A percentile compares a stretch with the other conserved stretches of the same genome.
These are phyloP conservation scores for Rutstroemia sydowiana DNA, from an alignment of 2,329 filamentous ascomycete genomes.

Conservation along the genomic window DNA sequence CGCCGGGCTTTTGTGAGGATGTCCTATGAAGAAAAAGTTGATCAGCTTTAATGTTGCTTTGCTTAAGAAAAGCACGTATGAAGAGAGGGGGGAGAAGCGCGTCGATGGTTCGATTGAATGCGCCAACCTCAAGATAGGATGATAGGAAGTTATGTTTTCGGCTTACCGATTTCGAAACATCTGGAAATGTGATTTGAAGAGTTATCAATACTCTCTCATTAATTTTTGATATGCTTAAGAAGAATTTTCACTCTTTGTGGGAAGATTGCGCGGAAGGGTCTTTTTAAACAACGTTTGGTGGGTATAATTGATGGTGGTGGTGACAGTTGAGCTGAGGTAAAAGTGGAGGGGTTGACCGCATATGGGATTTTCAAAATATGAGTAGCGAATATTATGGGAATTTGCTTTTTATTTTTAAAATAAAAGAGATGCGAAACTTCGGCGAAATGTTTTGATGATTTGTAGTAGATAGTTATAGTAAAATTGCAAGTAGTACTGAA, in stretches of 20 bases:
- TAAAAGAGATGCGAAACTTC: too few relatives aligned
- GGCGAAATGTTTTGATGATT: too few relatives aligned
- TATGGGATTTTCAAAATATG: slow-evolving; percentile 2
- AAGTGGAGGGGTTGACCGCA: slow-evolving; percentile 2
- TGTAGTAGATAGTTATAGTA: too few relatives aligned
- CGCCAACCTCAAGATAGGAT: background rate
- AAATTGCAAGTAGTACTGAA: too few relatives aligned
- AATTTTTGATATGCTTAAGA: background rate
- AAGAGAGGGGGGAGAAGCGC: background rate
- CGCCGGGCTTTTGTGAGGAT: slow-evolving; percentile 71
- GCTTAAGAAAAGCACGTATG: background rate
- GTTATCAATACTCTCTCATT: slow-evolving; percentile 16
- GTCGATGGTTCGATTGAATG: background rate
- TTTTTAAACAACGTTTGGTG: background rate
- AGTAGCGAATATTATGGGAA: slow-evolving; percentile 21
- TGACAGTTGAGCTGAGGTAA: background rate
- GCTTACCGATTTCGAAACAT: slow-evolving; percentile 34
- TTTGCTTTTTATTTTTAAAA: background rate
- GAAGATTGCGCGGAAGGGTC: background rate
- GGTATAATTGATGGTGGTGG: background rate
- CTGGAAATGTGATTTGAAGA: slow-evolving; percentile 18
- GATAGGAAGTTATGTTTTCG: background rate
- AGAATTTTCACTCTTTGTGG: background rate
- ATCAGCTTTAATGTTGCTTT: background rate
- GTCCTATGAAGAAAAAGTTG: slow-evolving; percentile 39